Percentiles rank a stretch among this genome's conserved stretches.
These are phyloP conservation scores for Quercus berberidifolia DNA, from an alignment of 306 rosid species.

Conservation along the genomic window DNA sequence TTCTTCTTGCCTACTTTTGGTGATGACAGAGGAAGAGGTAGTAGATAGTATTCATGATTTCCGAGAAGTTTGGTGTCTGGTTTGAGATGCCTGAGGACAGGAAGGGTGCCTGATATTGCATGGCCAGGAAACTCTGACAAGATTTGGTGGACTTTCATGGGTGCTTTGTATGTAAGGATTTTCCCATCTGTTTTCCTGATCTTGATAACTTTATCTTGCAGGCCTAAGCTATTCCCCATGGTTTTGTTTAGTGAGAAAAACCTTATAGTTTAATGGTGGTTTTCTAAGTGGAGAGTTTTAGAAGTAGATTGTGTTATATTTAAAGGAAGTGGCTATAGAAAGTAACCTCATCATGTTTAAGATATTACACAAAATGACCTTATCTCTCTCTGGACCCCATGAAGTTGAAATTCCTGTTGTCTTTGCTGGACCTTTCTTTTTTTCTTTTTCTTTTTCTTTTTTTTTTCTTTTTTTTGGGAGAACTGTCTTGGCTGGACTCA, in stretches of 20 bases:
- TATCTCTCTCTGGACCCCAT: slow-evolving; percentile 21
- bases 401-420: background rate
- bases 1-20: slow-evolving; percentile 41
- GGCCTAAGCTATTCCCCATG: slow-evolving; percentile 84
- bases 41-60: slow-evolving; percentile 55
- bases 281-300: slow-evolving; percentile 19
- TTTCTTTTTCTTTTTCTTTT: too few relatives aligned
- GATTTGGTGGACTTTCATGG: slow-evolving; percentile 52
- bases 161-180: slow-evolving; percentile 66
- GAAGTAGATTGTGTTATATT: slow-evolving; percentile 17
- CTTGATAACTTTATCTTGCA: slow-evolving; percentile 46
- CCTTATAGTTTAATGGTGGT: background rate
- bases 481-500: too few relatives aligned
- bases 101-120: slow-evolving; percentile 56
- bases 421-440: background rate
- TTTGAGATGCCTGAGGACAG: slow-evolving; percentile 39
- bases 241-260: slow-evolving; percentile 1
- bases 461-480: too few relatives aligned
- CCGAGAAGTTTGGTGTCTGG: slow-evolving; percentile 49
- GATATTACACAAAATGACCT: slow-evolving; percentile 46
- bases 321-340: slow-evolving; percentile 27
- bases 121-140: slow-evolving; percentile 60
- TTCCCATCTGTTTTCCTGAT: slow-evolving; percentile 75
- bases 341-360: slow-evolving; percentile 21
- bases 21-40: slow-evolving; percentile 35